phyloP scores from a whole-genome alignment of 306 rosid genomes.

The Cicer bijugum region DNA sequence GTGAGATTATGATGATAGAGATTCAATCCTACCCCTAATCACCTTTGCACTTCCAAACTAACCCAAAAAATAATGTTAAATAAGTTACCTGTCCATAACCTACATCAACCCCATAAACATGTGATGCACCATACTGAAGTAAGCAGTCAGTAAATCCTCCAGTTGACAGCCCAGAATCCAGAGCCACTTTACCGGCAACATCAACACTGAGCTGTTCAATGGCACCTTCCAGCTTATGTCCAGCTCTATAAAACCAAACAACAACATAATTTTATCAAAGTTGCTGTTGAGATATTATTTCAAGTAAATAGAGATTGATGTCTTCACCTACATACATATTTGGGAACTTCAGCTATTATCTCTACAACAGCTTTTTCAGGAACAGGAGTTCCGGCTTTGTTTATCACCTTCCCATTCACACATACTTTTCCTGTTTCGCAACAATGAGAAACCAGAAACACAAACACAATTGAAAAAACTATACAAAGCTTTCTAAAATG shows the following conservation, averaged over 20 bases:
- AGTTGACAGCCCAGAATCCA: conserved; percentile 92
- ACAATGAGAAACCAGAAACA: too few species aligned
- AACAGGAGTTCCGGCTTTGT: conserved; percentile 85
- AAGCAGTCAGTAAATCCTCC: conserved; percentile 97
- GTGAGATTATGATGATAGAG: background rate
- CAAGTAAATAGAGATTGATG: conserved; percentile 40
- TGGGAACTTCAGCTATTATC: conserved; percentile 86
- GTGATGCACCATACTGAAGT: conserved; percentile 89
- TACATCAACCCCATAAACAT: conserved; percentile 90
- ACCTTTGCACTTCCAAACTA: conserved; percentile 17
- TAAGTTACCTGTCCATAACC: conserved; percentile 91
- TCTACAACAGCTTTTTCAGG: conserved; percentile 77
- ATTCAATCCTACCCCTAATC: background rate
- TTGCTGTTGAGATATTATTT: conserved; percentile 3
- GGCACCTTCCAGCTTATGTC: conserved; percentile 94
- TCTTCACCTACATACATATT: conserved; percentile 99
- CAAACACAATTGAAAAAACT: too few species aligned
- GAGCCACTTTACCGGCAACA: conserved; percentile 84
- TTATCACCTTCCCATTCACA: conserved; percentile 80
- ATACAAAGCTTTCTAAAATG: too few species aligned
- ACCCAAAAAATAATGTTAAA: conserved; percentile 5
- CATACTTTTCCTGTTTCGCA: conserved; percentile 66
- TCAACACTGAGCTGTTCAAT: conserved; percentile 76
- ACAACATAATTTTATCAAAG: conserved; percentile 33
- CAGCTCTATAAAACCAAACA: conserved; percentile 67